Percentiles rank a stretch among this genome's conserved stretches.
These are phyloP conservation scores for Pyrus bretschneideri DNA, from an alignment of 306 rosid genomes.

Conservation along the genomic window DNA sequence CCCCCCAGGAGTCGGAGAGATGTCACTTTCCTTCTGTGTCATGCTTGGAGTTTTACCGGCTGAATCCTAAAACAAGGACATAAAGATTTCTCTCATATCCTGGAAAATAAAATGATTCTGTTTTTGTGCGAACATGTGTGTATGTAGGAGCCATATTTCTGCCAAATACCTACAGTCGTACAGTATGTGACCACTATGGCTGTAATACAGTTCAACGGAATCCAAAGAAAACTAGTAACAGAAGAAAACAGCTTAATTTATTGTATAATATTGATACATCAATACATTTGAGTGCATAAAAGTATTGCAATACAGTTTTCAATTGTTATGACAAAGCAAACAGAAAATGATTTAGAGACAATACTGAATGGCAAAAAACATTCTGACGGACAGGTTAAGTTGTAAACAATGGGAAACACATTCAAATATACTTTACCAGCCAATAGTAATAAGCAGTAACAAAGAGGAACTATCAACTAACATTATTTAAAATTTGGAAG, in stretches of 20 bases:
- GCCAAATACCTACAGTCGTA: background rate
- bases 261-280: background rate
- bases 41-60: slow-evolving; percentile 33
- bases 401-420: background rate
- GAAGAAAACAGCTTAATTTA: background rate
- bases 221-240: background rate
- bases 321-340: background rate
- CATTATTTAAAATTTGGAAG: background rate
- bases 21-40: slow-evolving; percentile 30
- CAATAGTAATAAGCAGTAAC: background rate
- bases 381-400: background rate
- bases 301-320: background rate
- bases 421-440: background rate
- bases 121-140: background rate
- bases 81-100: background rate
- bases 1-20: slow-evolving; percentile 32
- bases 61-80: slow-evolving; percentile 50
- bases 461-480: background rate
- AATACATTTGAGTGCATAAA: background rate
- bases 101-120: background rate
- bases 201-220: background rate
- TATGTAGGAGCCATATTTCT: background rate
- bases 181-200: background rate
- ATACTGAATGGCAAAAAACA: background rate
- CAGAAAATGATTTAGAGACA: background rate